phyloP scores from a whole-genome alignment of 176 grass and related monocot species.

The Oryza meridionalis region DNA sequence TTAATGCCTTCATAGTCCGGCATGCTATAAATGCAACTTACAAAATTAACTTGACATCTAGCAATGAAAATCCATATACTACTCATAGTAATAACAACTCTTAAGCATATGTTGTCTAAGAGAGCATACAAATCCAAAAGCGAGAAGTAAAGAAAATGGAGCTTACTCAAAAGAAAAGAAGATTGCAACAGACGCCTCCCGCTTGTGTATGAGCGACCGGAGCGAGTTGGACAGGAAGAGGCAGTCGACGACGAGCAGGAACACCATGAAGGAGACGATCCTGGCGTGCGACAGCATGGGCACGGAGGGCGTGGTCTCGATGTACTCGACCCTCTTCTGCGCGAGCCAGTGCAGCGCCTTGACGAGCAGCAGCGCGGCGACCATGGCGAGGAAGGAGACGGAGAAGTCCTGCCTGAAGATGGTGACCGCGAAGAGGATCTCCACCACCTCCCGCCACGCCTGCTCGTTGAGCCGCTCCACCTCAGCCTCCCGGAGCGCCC shows the following conservation, averaged over 20 bases:
- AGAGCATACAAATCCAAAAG: not conserved
- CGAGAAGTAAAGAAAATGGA: constrained; percentile 6
- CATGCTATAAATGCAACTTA: not conserved
- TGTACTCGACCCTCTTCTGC: constrained; percentile 91
- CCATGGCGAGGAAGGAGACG: constrained; percentile 84
- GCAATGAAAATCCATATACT: not conserved
- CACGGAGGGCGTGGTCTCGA: constrained; percentile 90
- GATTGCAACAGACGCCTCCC: constrained; percentile 78
- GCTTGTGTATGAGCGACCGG: constrained; percentile 58
- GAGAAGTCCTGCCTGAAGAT: constrained; percentile 99
- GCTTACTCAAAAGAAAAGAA: constrained; percentile 99
- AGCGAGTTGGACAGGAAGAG: constrained; percentile 75
- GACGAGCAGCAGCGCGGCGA: constrained; percentile 71
- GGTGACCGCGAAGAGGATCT: constrained; percentile 95
- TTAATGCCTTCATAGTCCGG: not conserved
- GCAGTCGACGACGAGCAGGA: constrained; percentile 75
- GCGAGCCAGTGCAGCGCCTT: constrained; percentile 89
- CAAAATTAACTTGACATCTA: not conserved
- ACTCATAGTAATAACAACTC: not conserved
- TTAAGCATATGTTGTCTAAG: not conserved
- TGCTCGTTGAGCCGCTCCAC: constrained; percentile 95
- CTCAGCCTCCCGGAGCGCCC: constrained; percentile 87
- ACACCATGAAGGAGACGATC: constrained; percentile 86
- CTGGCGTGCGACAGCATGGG: constrained; percentile 71
- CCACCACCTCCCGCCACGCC: constrained; percentile 87